phyloP scores from a whole-genome alignment of 169 alveolate species.

The Cyclospora cayetanensis region DNA sequence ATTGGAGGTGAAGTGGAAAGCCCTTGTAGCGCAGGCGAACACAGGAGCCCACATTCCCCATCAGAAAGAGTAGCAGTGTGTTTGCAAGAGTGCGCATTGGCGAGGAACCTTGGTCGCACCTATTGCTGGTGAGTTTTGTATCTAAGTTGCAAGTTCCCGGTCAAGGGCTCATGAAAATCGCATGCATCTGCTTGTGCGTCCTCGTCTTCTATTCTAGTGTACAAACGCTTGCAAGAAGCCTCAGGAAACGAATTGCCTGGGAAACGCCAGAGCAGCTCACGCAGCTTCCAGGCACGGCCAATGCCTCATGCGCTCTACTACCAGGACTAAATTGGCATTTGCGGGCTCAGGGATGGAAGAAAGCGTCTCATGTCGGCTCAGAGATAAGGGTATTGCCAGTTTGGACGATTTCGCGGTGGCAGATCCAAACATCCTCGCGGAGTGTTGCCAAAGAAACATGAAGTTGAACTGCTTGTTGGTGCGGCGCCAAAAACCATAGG shows the following conservation, averaged over 20 bases:
- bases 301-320: no score
- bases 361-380: not conserved
- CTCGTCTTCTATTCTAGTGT: not conserved
- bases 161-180: not conserved
- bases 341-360: not conserved
- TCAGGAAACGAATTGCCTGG: not conserved
- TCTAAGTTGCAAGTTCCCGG: not conserved
- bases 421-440: not conserved
- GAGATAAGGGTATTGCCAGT: not conserved
- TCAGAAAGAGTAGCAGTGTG: not conserved
- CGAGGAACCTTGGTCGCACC: not conserved
- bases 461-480: not conserved
- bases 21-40: not conserved
- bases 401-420: not conserved
- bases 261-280: not conserved
- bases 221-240: not conserved
- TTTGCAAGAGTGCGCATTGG: not conserved
- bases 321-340: no score
- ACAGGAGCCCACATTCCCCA: not conserved
- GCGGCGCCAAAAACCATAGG: not conserved
- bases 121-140: not conserved
- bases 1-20: not conserved
- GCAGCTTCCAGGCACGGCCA: slow-evolving; percentile 36
- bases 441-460: not conserved
- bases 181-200: not conserved